Conservation (phyloP, 2,329 filamentous ascomycete species). For the Sporothrix brunneoviolacea region DNA sequence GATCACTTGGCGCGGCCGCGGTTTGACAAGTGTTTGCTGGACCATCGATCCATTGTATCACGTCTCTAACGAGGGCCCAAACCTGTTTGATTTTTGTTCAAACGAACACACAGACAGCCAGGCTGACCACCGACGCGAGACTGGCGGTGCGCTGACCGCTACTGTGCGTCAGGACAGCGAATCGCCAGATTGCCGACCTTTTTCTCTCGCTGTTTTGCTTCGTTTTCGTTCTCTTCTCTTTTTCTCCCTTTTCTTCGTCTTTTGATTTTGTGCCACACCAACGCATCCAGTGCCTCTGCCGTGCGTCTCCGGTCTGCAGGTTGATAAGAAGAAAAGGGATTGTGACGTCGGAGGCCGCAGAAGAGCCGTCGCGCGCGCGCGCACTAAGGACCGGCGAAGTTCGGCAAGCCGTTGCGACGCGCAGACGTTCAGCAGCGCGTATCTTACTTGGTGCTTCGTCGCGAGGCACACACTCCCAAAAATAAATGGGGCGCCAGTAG, state of each 20-base stretch:
- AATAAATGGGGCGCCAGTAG: background rate
- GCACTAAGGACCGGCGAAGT: too few species aligned
- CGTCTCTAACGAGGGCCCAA: constrained; percentile 23
- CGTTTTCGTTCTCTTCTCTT: background rate
- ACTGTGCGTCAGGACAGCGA: too few species aligned
- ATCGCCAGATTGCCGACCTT: too few species aligned
- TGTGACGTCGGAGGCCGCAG: background rate
- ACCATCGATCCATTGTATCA: constrained; percentile 26
- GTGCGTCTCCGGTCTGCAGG: too few species aligned
- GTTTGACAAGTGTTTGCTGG: constrained; percentile 23
- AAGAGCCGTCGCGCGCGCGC: too few species aligned
- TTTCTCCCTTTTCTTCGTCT: background rate
- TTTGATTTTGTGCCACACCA: background rate
- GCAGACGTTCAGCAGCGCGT: too few species aligned
- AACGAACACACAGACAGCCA: constrained; percentile 11
- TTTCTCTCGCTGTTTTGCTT: background rate
- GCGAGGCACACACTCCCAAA: too few species aligned
- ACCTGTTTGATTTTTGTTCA: constrained; percentile 20
- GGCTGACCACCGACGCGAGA: too few species aligned
- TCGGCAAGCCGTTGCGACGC: too few species aligned
- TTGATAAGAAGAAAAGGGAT: background rate
- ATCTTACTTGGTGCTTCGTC: too few species aligned
- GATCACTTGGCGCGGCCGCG: constrained; percentile 15
- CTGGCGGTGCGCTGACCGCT: too few species aligned
- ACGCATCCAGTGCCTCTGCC: too few species aligned